Evolutionary conservation across 345 rosid species (phyloP).

Genomic region (Kernera saxatilis): DNA sequence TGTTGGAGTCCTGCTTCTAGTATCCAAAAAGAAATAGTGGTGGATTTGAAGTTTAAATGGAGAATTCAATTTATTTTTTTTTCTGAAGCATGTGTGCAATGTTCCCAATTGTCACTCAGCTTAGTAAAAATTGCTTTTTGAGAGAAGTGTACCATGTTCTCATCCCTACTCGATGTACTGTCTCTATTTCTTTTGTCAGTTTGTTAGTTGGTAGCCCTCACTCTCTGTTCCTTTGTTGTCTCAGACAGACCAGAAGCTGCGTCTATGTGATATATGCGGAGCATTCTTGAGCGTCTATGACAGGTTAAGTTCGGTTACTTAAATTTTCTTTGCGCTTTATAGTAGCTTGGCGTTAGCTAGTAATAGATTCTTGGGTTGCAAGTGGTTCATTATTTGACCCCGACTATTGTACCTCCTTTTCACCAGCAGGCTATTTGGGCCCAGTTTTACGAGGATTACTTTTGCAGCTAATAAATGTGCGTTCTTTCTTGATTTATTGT

Average conservation of each 20-base stretch:
- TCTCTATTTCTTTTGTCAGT: not conserved
- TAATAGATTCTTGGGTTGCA: conserved; percentile 64
- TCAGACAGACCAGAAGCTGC: conserved; percentile 99
- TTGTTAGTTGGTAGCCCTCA: not conserved
- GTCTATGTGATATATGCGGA: conserved; percentile 99
- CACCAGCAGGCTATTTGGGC: conserved; percentile 99
- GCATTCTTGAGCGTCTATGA: conserved; percentile 99
- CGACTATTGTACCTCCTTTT: conserved; percentile 88
- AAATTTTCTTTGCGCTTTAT: conserved; percentile 19
- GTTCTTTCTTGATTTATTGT: conserved; percentile 72
- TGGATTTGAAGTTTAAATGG: not conserved
- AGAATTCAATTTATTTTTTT: not conserved
- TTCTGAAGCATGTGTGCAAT: not conserved
- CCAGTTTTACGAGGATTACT: conserved; percentile 99
- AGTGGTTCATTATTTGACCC: conserved; percentile 90
- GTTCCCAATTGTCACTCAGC: not conserved
- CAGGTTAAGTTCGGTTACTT: conserved; percentile 49
- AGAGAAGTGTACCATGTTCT: not conserved
- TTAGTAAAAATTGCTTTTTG: not conserved
- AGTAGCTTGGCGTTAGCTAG: conserved; percentile 21
- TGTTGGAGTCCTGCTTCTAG: not conserved
- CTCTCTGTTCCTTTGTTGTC: conserved; percentile 11
- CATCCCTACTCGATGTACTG: not conserved
- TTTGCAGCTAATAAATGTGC: conserved; percentile 99
- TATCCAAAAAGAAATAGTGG: not conserved